Base-by-base conservation (phyloP, 2,329 filamentous ascomycete genomes). In the Chaetomium strumarium region DNA sequence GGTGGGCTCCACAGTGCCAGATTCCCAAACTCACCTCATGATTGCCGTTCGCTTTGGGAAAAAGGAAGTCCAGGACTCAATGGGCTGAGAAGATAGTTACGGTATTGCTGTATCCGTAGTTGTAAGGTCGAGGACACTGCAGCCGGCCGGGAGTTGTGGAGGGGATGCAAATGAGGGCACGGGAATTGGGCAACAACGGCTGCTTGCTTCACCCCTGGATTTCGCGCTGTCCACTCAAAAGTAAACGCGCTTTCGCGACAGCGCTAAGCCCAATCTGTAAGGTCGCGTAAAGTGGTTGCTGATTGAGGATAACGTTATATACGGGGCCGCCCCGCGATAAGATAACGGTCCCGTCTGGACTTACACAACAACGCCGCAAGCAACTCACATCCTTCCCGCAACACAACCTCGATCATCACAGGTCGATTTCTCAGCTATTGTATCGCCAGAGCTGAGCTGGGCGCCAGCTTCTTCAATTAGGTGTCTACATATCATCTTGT, bases 261-360 rank as follows among this genome's bases (percentile, higher is more conserved):
- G 10, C 54, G 55, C 61, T 61, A 62, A 56, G 45, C 61, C 57
- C 29, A 30, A 51, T 53, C 14, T 7, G 45, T 46, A 9, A 11
- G n/a, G 41, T 48, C 61, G 62, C 60, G 63, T 64, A 58, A 62
- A 64, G 63, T 60, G 63, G 59, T 63, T 62, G 57, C 60, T 53
- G 49, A n/a, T n/a, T n/a, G n/a, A n/a, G 24, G 19, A 24, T 9
- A 49, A 30, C 30, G 51, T 51, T n/a, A n/a, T n/a, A n/a, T n/a
- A n/a, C n/a, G 47, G 47, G 44, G 41, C 42, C 16, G 17, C 29
- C 9, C n/a, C 19, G 12, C 38, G 47, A 55, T 55, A 51, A 51
- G 50, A 53, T 53, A 42, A n/a, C 5, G 3, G 13, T 12, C 4
- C 4, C 3, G 4, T 11, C 10, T 11, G 33, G 11, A 41, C 38